Conservation (phyloP, 306 rosid genomes). For the Prosopis cineraria region DNA sequence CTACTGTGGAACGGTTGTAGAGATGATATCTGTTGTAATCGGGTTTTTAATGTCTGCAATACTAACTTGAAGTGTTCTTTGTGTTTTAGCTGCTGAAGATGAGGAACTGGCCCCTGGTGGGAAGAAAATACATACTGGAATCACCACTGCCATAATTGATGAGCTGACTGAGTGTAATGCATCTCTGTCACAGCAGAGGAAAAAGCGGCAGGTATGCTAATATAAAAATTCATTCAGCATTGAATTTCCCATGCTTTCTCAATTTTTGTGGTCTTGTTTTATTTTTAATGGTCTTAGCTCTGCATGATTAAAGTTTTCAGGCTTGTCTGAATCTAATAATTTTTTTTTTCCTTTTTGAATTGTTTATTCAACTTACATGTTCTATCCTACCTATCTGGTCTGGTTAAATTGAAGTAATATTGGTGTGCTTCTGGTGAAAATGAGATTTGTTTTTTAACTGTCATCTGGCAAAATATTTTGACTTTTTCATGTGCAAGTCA, state of each 20-base stretch:
- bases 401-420: background rate
- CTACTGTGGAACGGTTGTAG: background rate
- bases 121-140: slow-evolving; percentile 53
- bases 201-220: slow-evolving; percentile 61
- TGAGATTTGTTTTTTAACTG: no score
- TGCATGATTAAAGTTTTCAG: background rate
- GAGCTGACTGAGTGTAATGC: slow-evolving; percentile 75
- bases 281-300: background rate
- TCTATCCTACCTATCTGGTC: background rate
- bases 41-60: background rate
- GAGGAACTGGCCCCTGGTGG: slow-evolving; percentile 54
- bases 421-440: background rate
- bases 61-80: slow-evolving; percentile 11
- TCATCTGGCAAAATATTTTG: background rate
- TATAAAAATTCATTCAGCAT: no score
- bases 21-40: background rate
- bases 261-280: background rate
- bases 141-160: slow-evolving; percentile 48
- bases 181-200: slow-evolving; percentile 61
- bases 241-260: background rate
- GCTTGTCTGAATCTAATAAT: background rate
- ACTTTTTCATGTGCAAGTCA: slow-evolving; percentile 2
- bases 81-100: slow-evolving; percentile 42
- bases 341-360: slow-evolving; percentile 16
- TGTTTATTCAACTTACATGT: background rate